A percentile compares a stretch with the other conserved stretches of the same genome.
phyloP scores from a whole-genome alignment of 106 monocot species.

The Acorus gramineus region DNA sequence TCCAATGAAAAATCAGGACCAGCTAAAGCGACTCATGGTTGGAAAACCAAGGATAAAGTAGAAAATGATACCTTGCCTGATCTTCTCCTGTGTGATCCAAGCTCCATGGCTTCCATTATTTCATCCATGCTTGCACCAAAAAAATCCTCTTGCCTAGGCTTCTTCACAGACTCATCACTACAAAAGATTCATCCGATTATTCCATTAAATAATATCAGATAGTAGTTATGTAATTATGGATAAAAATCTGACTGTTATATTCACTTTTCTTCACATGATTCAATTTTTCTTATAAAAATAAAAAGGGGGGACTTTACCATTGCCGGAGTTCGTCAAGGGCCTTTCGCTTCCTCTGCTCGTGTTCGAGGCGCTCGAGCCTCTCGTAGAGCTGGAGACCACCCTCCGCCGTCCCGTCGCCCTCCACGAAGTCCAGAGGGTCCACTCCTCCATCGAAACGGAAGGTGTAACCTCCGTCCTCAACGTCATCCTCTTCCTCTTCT shows the following conservation, averaged over 20 bases:
- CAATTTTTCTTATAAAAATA: no score
- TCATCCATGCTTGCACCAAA: slow-evolving; percentile 72
- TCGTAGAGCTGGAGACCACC: slow-evolving; percentile 26
- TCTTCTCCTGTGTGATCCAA: slow-evolving; percentile 39
- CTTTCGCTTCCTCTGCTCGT: slow-evolving; percentile 76
- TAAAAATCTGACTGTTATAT: no score
- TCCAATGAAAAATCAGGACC: no score
- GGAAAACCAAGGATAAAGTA: background rate
- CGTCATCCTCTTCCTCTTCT: slow-evolving; percentile 32
- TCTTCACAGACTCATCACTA: slow-evolving; percentile 34
- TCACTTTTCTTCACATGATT: no score
- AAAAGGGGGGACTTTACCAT: background rate
- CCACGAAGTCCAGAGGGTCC: slow-evolving; percentile 41
- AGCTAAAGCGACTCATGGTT: no score
- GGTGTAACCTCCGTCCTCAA: slow-evolving; percentile 29
- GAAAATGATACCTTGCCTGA: slow-evolving; percentile 29
- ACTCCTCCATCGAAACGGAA: slow-evolving; percentile 31
- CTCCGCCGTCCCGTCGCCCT: slow-evolving; percentile 17
- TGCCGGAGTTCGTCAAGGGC: slow-evolving; percentile 17
- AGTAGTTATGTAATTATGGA: background rate
- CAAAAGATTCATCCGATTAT: background rate
- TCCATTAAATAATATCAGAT: background rate
- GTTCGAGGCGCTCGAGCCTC: slow-evolving; percentile 51
- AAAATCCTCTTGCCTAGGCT: slow-evolving; percentile 34
- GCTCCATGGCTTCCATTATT: slow-evolving; percentile 74